These are phyloP conservation scores for Boletellus sp. DNA, from an alignment of 768 basidiomycete genomes.

Conservation along the genomic window DNA sequence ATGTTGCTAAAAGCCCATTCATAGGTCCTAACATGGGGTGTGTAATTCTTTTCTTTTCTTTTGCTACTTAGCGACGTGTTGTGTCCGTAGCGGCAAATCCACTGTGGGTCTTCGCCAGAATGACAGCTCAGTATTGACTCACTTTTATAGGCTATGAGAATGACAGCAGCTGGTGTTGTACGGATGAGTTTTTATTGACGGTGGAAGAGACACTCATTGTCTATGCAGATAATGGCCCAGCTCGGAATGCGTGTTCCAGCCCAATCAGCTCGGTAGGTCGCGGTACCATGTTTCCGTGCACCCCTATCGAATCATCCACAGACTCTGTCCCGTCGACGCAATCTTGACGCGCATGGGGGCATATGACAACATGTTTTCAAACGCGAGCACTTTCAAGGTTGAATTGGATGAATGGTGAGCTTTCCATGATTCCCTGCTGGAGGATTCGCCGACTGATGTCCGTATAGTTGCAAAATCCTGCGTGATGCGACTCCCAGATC, in stretches of 20 bases:
- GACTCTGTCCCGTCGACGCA: conserved; percentile 83
- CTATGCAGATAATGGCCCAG: conserved; percentile 78
- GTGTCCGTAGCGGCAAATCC: conserved; percentile 62
- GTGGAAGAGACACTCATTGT: conserved; percentile 4
- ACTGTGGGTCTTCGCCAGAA: conserved; percentile 42
- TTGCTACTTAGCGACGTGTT: background rate
- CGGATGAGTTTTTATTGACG: conserved; percentile 19
- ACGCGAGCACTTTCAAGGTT: conserved; percentile 96
- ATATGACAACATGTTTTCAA: conserved; percentile 95
- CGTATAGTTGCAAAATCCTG: conserved; percentile 80
- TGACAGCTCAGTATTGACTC: background rate
- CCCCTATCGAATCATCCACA: conserved; percentile 27
- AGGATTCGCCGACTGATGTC: background rate
- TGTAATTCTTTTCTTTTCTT: conserved; percentile 25
- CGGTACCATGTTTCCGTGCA: background rate
- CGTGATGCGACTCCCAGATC: conserved; percentile 92
- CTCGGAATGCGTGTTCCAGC: conserved; percentile 96
- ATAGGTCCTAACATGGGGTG: conserved; percentile 87
- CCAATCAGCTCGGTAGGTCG: conserved; percentile 60
- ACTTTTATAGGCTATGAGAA: conserved; percentile 68
- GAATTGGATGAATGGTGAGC: conserved; percentile 93
- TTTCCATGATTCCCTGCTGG: background rate
- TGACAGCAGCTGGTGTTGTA: conserved; percentile 92
- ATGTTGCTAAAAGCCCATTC: background rate
- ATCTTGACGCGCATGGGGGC: conserved; percentile 98